A percentile compares a stretch with the other conserved stretches of the same genome.
These are phyloP conservation scores for Solanum chaucha DNA, from an alignment of 257 asterid genomes.

Conservation along the genomic window DNA sequence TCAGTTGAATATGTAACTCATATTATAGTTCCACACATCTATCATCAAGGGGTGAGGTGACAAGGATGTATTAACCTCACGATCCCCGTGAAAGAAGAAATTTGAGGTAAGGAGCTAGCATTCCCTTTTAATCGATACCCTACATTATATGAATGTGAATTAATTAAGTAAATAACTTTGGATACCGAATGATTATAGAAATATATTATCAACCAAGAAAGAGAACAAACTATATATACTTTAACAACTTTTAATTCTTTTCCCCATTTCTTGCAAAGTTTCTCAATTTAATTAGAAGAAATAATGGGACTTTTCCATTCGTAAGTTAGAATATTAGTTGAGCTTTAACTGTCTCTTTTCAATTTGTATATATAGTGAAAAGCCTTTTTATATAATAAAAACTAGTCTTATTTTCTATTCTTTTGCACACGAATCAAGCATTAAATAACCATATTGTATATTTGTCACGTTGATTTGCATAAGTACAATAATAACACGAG, in stretches of 20 bases:
- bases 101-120: background rate
- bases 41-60: background rate
- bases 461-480: background rate
- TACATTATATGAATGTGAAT: background rate
- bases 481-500: background rate
- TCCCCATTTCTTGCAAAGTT: background rate
- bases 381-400: background rate
- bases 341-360: background rate
- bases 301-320: background rate
- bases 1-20: background rate
- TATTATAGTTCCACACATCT: background rate
- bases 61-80: background rate
- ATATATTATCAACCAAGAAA: background rate
- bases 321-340: background rate
- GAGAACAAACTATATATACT: background rate
- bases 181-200: background rate
- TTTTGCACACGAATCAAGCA: background rate
- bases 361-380: background rate
- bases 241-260: background rate
- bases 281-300: background rate
- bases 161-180: background rate
- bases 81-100: background rate
- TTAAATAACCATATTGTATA: background rate
- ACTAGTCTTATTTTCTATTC: background rate
- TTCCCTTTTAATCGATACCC: background rate